Evolutionary conservation across 2,329 filamentous ascomycete species (phyloP), one percentile per base, ranked within the genome.

Genomic region (Allantophomopsis cytisporea): DNA sequence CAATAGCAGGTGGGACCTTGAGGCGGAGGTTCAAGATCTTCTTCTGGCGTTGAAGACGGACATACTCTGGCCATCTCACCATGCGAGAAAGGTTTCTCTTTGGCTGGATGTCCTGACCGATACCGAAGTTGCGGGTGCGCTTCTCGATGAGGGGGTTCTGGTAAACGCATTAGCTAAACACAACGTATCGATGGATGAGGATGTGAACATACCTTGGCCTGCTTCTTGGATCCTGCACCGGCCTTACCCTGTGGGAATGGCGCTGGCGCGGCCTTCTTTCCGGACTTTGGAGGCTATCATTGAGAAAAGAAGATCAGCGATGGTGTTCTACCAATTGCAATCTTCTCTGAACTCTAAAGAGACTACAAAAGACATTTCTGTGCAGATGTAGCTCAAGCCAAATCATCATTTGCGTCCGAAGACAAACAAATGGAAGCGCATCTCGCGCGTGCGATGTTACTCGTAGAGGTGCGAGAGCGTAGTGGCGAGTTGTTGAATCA

Each of bases 71-170:
- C 91, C 91, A 98, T 77, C 91, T 93, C 61, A 98, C 88, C 86
- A 98, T 95, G 66, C 87, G 87, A 57, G 83, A 86, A 49, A 94
- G 76, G 75, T 98, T 96, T 63, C 88, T 84, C 64, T 77, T 79
- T 59, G 89, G 88, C 73, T 96, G 91, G 69, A 96, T 87, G 71
- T 95, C 89, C 77, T 96, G 88, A 63, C 91, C 91, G 64, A 98
- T 94, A 64, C 89, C 91, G 69, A 78, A 98, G 86, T 98, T 98
- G 63, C 84, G 84, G 59, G 86, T 70, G 58, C 88, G 85, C 77
- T 91, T 94, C 86, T 98, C 91, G 69, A 98, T 80, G 63, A 98
- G 88, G 65, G 91, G 91, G 81, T 96, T 98, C 91, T 98, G 49
- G 39, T 18, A 14, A 7, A 20, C 35, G 38, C 13, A 38, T 54